These are phyloP conservation scores for Tritrichomonas musculus DNA, from an alignment of 208 protist genomes.

Conservation along the genomic window DNA sequence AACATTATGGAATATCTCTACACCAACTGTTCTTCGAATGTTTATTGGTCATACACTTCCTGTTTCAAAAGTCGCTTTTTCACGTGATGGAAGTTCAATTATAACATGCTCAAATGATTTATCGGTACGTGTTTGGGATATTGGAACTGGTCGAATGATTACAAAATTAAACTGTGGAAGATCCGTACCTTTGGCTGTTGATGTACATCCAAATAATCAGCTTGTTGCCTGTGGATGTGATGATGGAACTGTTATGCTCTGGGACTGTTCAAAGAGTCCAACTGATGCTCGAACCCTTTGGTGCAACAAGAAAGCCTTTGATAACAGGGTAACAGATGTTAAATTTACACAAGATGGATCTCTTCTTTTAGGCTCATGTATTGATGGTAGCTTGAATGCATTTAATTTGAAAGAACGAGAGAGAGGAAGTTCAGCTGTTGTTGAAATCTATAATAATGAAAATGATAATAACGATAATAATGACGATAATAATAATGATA, in stretches of 20 bases:
- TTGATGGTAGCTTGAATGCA: neutral
- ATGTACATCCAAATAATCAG: neutral
- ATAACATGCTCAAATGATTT: neutral
- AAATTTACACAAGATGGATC: neutral
- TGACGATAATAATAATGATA: too few relatives aligned
- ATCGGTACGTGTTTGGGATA: neutral
- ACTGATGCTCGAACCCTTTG: neutral
- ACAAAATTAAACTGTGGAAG: neutral
- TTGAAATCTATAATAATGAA: neutral
- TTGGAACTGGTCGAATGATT: neutral
- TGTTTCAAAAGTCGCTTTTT: neutral
- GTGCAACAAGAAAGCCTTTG: neutral
- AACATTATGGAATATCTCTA: neutral
- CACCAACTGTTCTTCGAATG: neutral
- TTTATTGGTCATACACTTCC: constrained; percentile 7
- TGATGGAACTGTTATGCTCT: neutral
- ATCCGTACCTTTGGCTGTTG: neutral
- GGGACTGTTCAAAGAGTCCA: neutral
- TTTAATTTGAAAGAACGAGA: neutral
- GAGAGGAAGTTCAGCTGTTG: too few relatives aligned
- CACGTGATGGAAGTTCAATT: neutral
- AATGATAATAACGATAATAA: too few relatives aligned
- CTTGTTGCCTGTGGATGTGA: neutral
- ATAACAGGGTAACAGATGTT: neutral
- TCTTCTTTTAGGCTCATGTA: neutral